Evolutionary conservation across 768 basidiomycete genomes (phyloP).

Genomic region (Suillus variegatus): DNA sequence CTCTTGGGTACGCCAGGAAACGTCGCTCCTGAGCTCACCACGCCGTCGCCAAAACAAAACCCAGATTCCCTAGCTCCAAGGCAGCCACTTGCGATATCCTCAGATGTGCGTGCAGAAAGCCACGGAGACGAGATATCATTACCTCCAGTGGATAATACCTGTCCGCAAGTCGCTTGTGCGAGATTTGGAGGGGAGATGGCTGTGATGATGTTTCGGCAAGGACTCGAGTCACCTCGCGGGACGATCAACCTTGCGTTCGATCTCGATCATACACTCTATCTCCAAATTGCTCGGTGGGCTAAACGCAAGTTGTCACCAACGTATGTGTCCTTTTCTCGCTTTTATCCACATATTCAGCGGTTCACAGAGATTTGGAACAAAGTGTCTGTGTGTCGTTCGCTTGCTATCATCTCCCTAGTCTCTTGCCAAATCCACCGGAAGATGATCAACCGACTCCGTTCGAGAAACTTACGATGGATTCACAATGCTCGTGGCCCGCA

Average conservation of each 20-base stretch:
- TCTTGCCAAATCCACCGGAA: conserved; percentile 16
- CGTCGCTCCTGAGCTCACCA: neutral
- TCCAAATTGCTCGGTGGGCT: conserved; percentile 38
- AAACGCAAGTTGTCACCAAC: conserved; percentile 26
- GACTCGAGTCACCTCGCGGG: conserved; percentile 16
- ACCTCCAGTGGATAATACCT: neutral
- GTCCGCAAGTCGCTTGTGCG: neutral
- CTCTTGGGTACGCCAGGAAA: neutral
- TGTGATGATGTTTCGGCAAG: conserved; percentile 20
- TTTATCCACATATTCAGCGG: neutral
- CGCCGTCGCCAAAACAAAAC: neutral
- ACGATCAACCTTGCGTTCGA: conserved; percentile 25
- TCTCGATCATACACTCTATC: conserved; percentile 30
- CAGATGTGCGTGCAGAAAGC: neutral
- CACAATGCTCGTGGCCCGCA: conserved; percentile 47
- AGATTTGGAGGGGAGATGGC: conserved; percentile 22
- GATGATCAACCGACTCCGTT: conserved; percentile 19
- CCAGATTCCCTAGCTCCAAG: neutral
- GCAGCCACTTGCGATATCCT: neutral
- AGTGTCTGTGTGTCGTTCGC: conserved; percentile 48
- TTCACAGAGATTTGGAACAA: conserved; percentile 32
- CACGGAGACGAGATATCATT: neutral
- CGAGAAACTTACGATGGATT: conserved; percentile 22
- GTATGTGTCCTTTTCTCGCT: conserved; percentile 29
- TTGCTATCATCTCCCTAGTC: conserved; percentile 40